These are phyloP conservation scores for Mitragyna speciosa DNA, from an alignment of 257 asterid genomes.

Conservation along the genomic window DNA sequence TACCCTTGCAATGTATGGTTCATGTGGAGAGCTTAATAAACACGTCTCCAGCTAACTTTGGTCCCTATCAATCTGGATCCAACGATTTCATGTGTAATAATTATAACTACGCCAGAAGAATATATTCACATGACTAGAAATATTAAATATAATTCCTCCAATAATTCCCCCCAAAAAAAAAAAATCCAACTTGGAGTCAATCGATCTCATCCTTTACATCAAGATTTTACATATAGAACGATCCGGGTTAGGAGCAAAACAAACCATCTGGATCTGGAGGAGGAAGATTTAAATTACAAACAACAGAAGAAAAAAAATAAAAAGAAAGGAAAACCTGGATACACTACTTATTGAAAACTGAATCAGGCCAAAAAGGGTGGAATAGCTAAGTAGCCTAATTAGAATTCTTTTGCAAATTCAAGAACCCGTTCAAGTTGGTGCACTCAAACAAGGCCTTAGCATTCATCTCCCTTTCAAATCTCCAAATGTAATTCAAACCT, in stretches of 20 bases:
- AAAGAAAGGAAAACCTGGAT: neutral
- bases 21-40: conserved; percentile 2
- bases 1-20: neutral
- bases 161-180: neutral
- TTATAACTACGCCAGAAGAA: conserved; percentile 42
- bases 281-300: conserved; percentile 5
- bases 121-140: conserved; percentile 50
- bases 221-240: conserved; percentile 46
- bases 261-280: conserved; percentile 40
- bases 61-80: conserved; percentile 45
- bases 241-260: conserved; percentile 43
- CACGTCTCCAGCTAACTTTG: neutral
- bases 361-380: neutral
- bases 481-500: conserved; percentile 92
- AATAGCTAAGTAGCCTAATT: neutral
- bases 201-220: conserved; percentile 43
- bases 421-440: conserved; percentile 45
- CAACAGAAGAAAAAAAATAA: neutral
- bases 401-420: conserved; percentile 29
- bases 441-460: conserved; percentile 69
- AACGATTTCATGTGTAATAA: conserved; percentile 34
- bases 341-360: neutral
- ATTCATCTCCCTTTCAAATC: conserved; percentile 92
- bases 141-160: neutral
- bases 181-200: conserved; percentile 17